Evolutionary conservation across 768 basidiomycete genomes (phyloP), one percentile per base, ranked within the genome.

Genomic region (Panaeolus cyanescens): DNA sequence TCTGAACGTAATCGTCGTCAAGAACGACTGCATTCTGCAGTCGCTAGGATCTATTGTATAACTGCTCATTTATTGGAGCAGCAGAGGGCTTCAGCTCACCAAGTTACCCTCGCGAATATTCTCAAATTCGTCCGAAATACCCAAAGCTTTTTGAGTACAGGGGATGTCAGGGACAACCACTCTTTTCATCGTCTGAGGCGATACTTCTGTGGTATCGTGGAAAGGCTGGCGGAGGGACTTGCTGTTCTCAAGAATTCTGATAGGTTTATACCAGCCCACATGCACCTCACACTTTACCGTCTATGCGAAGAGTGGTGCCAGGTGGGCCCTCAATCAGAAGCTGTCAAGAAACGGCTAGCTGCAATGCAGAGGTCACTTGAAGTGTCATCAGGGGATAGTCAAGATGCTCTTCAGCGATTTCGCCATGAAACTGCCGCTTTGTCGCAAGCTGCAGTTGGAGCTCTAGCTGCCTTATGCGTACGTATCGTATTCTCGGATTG

Each of bases 241-340:
- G 83, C 87, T 2, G 80, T 80, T 32, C 78, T 93, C 30, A 87
- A 88, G 55, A 88, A 91, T 61, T 85, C 87, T 0, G 93, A 95
- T 56, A 81, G 88, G 4, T 92, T 93, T 69, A 85, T 92, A 56
- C 87, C 91, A 1, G 77, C 83, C 4, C 85, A 91, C 60, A 88
- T 88, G 77, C 87, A 93, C 68, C 81, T 95, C 6, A 83, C 89
- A 2, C 74, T 96, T 32, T 96, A 92, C 74, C 86, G 89, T 32
- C 77, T 94, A 36, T 95, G 93, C 65, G 93, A 96, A 73, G 93
- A 95, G 67, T 97, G 95, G 95, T 96, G 95, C 72, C 88, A 93
- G 68, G 79, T 91, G 50, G 95, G 93, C 5, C 83, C 86, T 31
- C 87, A 92, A 66, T 81, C 86, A 0, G 92, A 94, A 62, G 74